Conservation (phyloP, 2,329 filamentous ascomycete species). For the Colletotrichum tamarilloi region DNA sequence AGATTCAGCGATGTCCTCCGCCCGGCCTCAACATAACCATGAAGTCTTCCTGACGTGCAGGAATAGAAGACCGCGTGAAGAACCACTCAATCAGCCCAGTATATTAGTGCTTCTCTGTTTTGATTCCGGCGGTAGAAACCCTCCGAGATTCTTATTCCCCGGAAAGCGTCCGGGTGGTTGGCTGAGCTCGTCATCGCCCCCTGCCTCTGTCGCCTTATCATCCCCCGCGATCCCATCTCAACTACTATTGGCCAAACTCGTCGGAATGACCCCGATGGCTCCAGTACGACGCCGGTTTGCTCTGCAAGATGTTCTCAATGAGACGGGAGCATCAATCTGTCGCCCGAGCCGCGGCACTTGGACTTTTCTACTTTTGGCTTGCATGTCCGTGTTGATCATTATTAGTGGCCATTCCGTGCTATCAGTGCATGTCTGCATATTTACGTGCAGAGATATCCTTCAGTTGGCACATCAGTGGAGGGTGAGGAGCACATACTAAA, state of each 20-base stretch:
- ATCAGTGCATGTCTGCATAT: not conserved
- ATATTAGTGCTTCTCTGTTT: not conserved
- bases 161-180: not conserved
- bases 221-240: slow-evolving; percentile 5
- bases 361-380: slow-evolving; percentile 8
- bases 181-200: slow-evolving; percentile 24
- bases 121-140: not conserved
- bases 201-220: slow-evolving; percentile 25
- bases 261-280: slow-evolving; percentile 10
- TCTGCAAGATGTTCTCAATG: not conserved
- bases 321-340: not conserved
- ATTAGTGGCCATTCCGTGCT: not conserved
- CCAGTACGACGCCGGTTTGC: not conserved
- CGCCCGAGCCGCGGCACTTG: not conserved
- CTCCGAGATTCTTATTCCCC: not conserved
- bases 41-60: too few species aligned
- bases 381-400: not conserved
- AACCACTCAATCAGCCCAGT: too few species aligned
- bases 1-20: too few species aligned
- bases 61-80: too few species aligned
- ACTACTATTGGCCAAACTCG: not conserved
- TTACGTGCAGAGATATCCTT: not conserved
- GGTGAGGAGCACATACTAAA: not conserved
- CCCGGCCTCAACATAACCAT: too few species aligned
- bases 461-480: slow-evolving; percentile 2